phyloP scores from a whole-genome alignment of 495 filamentous ascomycete genomes.

The Penicillium longicatenatum region DNA sequence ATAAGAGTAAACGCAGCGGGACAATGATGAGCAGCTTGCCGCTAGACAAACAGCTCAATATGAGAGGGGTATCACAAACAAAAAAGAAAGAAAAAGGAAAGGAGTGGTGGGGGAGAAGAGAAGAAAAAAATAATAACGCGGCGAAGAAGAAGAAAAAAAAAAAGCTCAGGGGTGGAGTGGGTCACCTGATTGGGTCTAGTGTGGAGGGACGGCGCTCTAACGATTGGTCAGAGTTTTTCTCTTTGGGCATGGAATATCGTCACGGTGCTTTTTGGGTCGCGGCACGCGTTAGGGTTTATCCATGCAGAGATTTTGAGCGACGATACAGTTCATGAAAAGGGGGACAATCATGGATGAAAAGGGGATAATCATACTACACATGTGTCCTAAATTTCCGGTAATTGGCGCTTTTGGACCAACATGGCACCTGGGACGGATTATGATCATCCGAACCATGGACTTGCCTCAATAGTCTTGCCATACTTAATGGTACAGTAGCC shows the following conservation, averaged over 20 bases:
- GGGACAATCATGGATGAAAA: neutral
- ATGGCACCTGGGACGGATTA: neutral
- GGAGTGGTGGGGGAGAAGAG: constrained; percentile 21
- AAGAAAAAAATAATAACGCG: constrained; percentile 25
- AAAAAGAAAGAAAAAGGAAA: constrained; percentile 22
- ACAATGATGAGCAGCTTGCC: constrained; percentile 39
- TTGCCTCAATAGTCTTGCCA: neutral
- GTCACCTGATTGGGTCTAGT: constrained; percentile 8
- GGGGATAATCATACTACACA: too few relatives aligned
- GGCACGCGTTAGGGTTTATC: constrained; percentile 2
- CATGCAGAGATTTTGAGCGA: neutral
- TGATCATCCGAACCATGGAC: neutral
- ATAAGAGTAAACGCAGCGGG: constrained; percentile 13
- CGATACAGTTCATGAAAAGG: neutral
- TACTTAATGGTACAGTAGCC: neutral
- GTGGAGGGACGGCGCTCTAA: constrained; percentile 2
- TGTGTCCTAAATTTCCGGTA: too few relatives aligned
- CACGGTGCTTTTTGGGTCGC: neutral
- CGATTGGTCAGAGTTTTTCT: neutral
- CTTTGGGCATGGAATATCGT: neutral
- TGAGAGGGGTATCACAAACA: constrained; percentile 39
- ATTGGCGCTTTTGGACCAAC: too few relatives aligned
- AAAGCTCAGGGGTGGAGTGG: constrained; percentile 2
- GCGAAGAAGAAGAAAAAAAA: constrained; percentile 10
- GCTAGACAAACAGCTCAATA: constrained; percentile 33